phyloP scores from a whole-genome alignment of 2,329 filamentous ascomycete species.

The Calonectria crousiana region DNA sequence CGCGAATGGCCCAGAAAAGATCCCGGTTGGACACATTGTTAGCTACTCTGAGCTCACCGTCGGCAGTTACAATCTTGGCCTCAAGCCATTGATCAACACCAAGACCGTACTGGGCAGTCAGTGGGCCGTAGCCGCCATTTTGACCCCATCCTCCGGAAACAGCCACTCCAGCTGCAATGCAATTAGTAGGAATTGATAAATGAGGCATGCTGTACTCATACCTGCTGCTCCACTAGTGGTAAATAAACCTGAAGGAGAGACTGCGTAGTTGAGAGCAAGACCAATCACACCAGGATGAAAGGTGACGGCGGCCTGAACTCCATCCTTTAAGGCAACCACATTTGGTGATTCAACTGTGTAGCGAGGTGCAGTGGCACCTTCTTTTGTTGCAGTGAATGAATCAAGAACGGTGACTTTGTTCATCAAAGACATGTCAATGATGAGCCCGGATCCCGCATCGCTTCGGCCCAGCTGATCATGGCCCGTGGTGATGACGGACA shows the following conservation, averaged over 20 bases:
- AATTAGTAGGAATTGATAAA: not conserved
- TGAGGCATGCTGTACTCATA: not conserved
- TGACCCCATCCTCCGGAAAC: not conserved
- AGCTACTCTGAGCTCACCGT: not conserved
- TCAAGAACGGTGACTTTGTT: not conserved
- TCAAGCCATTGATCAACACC: not conserved
- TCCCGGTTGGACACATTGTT: not conserved
- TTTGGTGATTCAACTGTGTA: not conserved
- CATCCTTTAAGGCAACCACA: not conserved
- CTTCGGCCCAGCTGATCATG: not conserved
- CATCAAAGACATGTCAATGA: not conserved
- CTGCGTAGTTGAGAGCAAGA: slow-evolving; percentile 4
- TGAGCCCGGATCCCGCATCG: not conserved
- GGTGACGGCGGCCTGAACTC: not conserved
- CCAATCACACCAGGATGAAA: not conserved
- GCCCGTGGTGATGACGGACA: not conserved
- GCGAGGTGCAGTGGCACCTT: not conserved
- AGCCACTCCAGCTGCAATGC: not conserved
- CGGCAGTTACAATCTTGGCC: not conserved
- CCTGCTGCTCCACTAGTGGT: not conserved
- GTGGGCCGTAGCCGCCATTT: not conserved
- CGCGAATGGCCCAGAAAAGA: not conserved
- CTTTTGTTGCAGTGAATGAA: not conserved
- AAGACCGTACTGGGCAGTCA: not conserved
- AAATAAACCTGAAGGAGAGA: not conserved